Evolutionary conservation across 495 filamentous ascomycete species (phyloP).

Genomic region (Aspergillus cristatus): DNA sequence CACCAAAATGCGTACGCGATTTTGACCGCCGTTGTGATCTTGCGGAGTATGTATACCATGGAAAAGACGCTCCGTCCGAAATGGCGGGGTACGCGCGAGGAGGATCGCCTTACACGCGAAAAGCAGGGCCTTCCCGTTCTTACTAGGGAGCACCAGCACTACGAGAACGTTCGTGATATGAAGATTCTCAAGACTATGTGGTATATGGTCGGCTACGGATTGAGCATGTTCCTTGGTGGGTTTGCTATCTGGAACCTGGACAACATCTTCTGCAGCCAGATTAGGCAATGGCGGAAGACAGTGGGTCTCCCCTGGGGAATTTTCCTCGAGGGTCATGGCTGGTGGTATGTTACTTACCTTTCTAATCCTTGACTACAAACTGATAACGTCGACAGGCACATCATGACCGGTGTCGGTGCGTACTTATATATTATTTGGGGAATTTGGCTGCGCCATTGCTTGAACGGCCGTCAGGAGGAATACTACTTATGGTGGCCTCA

Average conservation of each 20-base stretch:
- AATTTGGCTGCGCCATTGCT: constrained; percentile 73
- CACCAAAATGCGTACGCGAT: constrained; percentile 84
- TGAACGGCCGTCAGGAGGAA: constrained; percentile 68
- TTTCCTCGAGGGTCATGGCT: constrained; percentile 86
- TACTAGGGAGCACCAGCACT: constrained; percentile 32
- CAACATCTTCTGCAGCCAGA: constrained; percentile 65
- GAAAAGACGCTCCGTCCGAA: constrained; percentile 62
- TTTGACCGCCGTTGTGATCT: constrained; percentile 67
- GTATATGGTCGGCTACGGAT: constrained; percentile 60
- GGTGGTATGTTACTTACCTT: constrained; percentile 63
- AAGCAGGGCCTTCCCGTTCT: constrained; percentile 32
- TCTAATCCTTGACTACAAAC: background rate
- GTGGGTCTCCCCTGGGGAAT: constrained; percentile 86
- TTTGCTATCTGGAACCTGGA: constrained; percentile 87
- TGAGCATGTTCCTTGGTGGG: constrained; percentile 70
- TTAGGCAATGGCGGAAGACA: constrained; percentile 60
- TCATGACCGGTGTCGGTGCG: constrained; percentile 59
- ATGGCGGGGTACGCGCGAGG: constrained; percentile 35
- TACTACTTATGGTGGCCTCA: constrained; percentile 67
- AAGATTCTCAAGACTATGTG: constrained; percentile 66
- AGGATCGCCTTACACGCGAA: constrained; percentile 30
- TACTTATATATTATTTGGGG: constrained; percentile 84
- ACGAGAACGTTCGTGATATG: constrained; percentile 44
- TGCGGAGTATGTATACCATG: constrained; percentile 86
- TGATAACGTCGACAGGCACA: constrained; percentile 39